A percentile compares a stretch with the other conserved stretches of the same genome.
Conservation (phyloP, 192 early-diverging fungal species). For the Coemansia pectinata region DNA sequence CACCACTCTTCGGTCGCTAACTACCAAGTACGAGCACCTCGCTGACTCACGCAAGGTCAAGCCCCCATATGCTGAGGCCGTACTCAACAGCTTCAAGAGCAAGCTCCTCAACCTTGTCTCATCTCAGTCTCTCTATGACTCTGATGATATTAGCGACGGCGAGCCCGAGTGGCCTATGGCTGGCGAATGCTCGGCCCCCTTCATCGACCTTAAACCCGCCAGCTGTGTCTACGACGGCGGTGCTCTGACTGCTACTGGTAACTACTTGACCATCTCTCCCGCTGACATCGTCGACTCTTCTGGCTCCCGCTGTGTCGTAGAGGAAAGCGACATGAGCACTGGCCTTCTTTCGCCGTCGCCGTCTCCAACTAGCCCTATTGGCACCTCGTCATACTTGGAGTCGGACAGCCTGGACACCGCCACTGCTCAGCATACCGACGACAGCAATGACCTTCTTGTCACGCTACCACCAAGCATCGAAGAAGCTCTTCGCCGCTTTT, state of each 20-base stretch:
- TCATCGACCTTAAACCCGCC: slow-evolving; percentile 20
- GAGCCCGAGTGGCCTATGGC: slow-evolving; percentile 44
- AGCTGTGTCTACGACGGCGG: slow-evolving; percentile 13
- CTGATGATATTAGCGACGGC: slow-evolving; percentile 39
- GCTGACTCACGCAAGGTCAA: slow-evolving; percentile 53
- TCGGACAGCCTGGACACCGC: neutral
- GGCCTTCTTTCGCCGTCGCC: slow-evolving; percentile 28
- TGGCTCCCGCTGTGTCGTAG: slow-evolving; percentile 6
- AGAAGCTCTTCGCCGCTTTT: slow-evolving; percentile 45
- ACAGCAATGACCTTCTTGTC: slow-evolving; percentile 15
- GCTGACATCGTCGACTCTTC: slow-evolving; percentile 14
- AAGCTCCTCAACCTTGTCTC: slow-evolving; percentile 50
- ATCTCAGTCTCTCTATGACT: slow-evolving; percentile 39
- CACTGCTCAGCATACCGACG: neutral
- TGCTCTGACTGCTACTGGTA: slow-evolving; percentile 6
- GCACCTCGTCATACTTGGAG: slow-evolving; percentile 1
- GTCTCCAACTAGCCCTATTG: slow-evolving; percentile 10
- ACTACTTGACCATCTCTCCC: slow-evolving; percentile 34
- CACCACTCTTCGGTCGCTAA: slow-evolving; percentile 44
- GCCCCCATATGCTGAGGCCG: slow-evolving; percentile 53
- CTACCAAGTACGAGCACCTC: slow-evolving; percentile 56
- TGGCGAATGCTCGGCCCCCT: slow-evolving; percentile 15
- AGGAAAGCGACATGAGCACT: slow-evolving; percentile 11
- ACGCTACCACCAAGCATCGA: slow-evolving; percentile 41
- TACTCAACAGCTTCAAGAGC: slow-evolving; percentile 58